Conservation (phyloP, 192 early-diverging fungal species). For the Backusella psychrophila region DNA sequence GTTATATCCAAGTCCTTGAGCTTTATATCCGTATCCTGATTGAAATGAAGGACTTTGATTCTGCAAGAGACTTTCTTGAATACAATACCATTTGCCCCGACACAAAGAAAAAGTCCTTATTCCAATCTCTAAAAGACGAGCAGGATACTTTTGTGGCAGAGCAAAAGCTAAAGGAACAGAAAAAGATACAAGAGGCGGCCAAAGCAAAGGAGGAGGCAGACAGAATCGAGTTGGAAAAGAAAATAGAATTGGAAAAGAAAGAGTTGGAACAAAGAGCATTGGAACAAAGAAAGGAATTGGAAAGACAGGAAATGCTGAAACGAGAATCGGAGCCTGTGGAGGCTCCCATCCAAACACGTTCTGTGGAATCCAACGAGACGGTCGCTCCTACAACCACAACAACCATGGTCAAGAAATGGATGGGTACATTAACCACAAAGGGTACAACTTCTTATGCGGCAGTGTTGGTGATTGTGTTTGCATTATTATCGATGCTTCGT, state of each 20-base stretch:
- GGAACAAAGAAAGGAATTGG: neutral
- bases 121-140: neutral
- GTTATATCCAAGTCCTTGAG: constrained; percentile 26
- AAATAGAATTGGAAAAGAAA: constrained; percentile 13
- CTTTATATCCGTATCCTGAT: constrained; percentile 27
- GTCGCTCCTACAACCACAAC: neutral
- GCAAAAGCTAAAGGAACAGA: neutral
- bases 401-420: constrained; percentile 16
- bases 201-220: neutral
- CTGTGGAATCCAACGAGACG: neutral
- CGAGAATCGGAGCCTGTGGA: neutral
- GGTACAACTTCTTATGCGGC: constrained; percentile 13
- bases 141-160: neutral
- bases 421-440: constrained; percentile 2
- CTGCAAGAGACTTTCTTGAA: constrained; percentile 31
- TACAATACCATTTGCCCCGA: constrained; percentile 32
- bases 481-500: constrained; percentile 15
- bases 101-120: constrained; percentile 15
- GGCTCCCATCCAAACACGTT: neutral
- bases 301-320: constrained; percentile 11
- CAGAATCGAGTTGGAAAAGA: neutral
- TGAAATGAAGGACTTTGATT: constrained; percentile 26
- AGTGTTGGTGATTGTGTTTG: constrained; percentile 17
- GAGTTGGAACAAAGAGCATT: neutral
- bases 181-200: neutral